Conservation (phyloP, 208 protist genomes). For the Trypanosoma platydactyli region DNA sequence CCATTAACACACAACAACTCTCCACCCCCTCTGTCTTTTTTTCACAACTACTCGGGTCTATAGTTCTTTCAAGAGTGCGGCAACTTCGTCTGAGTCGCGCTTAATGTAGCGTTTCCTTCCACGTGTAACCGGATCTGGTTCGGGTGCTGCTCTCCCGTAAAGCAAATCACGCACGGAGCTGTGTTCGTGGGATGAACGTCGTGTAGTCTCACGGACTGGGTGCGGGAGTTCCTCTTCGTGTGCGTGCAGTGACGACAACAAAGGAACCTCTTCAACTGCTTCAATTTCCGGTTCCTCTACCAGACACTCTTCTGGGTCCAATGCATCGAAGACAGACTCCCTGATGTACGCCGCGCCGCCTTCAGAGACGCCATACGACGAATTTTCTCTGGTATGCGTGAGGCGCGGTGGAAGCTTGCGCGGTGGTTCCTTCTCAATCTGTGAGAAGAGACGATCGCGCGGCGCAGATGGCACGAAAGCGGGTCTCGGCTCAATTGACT, state of each 20-base stretch:
- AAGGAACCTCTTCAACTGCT: conserved; percentile 41
- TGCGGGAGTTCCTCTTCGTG: conserved; percentile 27
- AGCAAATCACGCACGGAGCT: conserved; percentile 71
- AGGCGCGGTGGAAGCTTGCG: conserved; percentile 32
- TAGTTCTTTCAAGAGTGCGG: conserved; percentile 23
- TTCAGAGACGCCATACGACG: neutral
- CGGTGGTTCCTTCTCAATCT: conserved; percentile 64
- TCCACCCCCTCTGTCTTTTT: neutral
- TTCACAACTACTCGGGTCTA: conserved; percentile 15
- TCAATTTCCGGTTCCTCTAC: conserved; percentile 52
- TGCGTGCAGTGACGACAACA: conserved; percentile 13
- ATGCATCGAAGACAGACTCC: conserved; percentile 25
- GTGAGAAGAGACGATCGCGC: conserved; percentile 69
- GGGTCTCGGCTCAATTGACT: conserved; percentile 30
- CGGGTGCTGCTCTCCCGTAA: conserved; percentile 31
- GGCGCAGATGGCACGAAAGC: conserved; percentile 68
- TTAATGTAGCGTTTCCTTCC: conserved; percentile 29
- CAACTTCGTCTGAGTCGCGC: conserved; percentile 23
- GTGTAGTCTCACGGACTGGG: conserved; percentile 33
- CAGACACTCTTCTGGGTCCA: conserved; percentile 16
- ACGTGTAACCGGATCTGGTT: conserved; percentile 9
- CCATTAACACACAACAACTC: neutral
- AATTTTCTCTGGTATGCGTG: neutral
- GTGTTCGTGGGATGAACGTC: conserved; percentile 49
- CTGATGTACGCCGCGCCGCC: conserved; percentile 26